Evolutionary conservation across 2,329 filamentous ascomycete genomes (phyloP), one percentile per base, ranked within the genome.

Genomic region (Aspergillus unguis): DNA sequence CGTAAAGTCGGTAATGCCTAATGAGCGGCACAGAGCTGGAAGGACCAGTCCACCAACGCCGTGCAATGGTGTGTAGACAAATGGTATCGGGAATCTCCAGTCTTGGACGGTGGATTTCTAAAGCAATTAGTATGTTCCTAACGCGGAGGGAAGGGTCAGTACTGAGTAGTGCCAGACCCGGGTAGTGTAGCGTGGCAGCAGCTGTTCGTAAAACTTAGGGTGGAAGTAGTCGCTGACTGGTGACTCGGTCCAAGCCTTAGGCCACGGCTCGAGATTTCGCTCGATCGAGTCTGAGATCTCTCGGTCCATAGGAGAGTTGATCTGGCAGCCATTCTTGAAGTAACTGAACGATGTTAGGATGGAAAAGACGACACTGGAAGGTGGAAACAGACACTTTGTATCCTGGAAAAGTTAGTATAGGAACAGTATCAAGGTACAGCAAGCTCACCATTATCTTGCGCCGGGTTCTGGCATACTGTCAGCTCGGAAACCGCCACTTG

Each of bases 301-400:
- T 23, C 63, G 71, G 58, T 86, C 84, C 56, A 82, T 78, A 3
- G 84, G 84, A 7, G 82, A 77, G 48, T 85, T 84, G 58, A 86
- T 86, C 64, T 86, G 84, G 61, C 81, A 84, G 2, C 83, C 84
- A 62, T 85, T 85, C 11, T 73, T 74, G 73, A 81, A 85, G 69
- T 86, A 86, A 6, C 73, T 75, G 59, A 26, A 25, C 29, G 33
- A 46, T 31, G 59, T 71, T 45, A 70, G 64, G 54, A 46, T 26
- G 26, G 32, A 27, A 50, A 54, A 32, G 6, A 23, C 41, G 35
- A 46, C 25, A 41, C 25, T 27, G 43, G 44, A 25, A 49, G 28
- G 43, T 44, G 43, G 36, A 45, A 37, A 37, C 66, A 51, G 64
- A 75, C 65, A 86, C 84, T 69, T 86, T 86, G 70, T 86, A 86